Percentiles rank a stretch among this genome's conserved stretches.
Conservation (phyloP, 768 basidiomycete genomes). For the Crucibulum laeve region DNA sequence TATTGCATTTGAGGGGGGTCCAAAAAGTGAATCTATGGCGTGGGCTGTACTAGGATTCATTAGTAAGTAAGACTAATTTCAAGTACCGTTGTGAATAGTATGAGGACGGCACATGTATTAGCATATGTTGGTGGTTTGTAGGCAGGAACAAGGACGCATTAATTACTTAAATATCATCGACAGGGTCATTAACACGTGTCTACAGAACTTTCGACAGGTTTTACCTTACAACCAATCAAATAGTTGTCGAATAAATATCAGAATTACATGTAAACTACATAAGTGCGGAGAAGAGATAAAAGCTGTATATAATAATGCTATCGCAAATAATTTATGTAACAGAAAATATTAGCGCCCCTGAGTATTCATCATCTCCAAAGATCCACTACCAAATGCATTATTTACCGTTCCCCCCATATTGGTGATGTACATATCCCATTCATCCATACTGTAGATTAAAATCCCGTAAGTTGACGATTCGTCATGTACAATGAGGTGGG, state of each 20-base stretch:
- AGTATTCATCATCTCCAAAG: not conserved
- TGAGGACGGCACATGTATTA: not conserved
- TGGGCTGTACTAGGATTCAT: slow-evolving; percentile 24
- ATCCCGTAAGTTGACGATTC: not conserved
- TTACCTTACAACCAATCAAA: too few species aligned
- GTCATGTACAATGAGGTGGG: not conserved
- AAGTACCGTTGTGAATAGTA: not conserved
- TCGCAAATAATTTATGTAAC: too few species aligned
- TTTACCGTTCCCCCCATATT: slow-evolving; percentile 4
- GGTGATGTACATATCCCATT: slow-evolving; percentile 17
- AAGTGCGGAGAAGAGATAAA: not conserved
- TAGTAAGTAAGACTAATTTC: not conserved
- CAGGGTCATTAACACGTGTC: too few species aligned
- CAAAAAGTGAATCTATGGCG: slow-evolving; percentile 49
- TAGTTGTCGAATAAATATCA: too few species aligned
- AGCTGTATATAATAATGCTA: not conserved
- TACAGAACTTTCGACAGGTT: too few species aligned
- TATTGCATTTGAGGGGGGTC: slow-evolving; percentile 57
- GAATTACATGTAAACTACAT: too few species aligned
- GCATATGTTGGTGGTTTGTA: too few species aligned
- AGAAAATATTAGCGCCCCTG: too few species aligned
- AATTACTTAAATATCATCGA: too few species aligned
- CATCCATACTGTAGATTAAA: slow-evolving; percentile 12
- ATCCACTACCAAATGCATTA: not conserved
- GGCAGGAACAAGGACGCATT: too few species aligned